Evolutionary conservation across 2,329 filamentous ascomycete genomes (phyloP).

Genomic region (Thelonectria rubi): DNA sequence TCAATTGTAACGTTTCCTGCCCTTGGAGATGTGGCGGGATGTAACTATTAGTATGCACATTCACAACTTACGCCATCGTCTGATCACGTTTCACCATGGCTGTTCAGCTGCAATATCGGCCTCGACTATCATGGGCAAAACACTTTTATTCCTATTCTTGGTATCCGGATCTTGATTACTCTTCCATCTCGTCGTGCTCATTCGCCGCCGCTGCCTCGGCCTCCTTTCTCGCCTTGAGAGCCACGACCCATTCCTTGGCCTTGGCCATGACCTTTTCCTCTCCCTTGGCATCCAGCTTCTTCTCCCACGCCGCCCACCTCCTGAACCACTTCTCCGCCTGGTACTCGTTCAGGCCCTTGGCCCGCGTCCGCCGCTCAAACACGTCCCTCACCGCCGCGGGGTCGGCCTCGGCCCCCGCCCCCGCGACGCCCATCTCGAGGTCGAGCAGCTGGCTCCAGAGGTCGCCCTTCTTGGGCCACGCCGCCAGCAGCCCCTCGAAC

Average conservation of each 20-base stretch:
- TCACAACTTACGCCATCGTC: not conserved
- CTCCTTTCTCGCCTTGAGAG: slow-evolving; percentile 57
- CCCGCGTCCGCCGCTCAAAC: slow-evolving; percentile 80
- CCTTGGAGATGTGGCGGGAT: not conserved
- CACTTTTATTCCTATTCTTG: slow-evolving; percentile 39
- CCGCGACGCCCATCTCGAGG: slow-evolving; percentile 74
- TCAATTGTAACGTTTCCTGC: not conserved
- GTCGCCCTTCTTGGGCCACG: slow-evolving; percentile 89
- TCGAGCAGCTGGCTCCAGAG: slow-evolving; percentile 94
- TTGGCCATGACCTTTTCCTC: slow-evolving; percentile 75
- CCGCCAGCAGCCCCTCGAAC: slow-evolving; percentile 86
- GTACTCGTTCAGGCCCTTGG: slow-evolving; percentile 78
- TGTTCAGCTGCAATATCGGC: not conserved
- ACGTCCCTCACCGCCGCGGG: slow-evolving; percentile 72
- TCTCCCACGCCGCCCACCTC: slow-evolving; percentile 91
- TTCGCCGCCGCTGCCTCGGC: slow-evolving; percentile 46
- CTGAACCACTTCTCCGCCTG: slow-evolving; percentile 90
- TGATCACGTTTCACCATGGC: not conserved
- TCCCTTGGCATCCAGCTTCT: slow-evolving; percentile 72
- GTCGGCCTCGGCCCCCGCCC: slow-evolving; percentile 58
- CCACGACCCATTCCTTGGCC: slow-evolving; percentile 75
- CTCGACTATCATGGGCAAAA: slow-evolving; percentile 1
- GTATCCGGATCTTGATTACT: slow-evolving; percentile 42
- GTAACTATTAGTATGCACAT: not conserved
- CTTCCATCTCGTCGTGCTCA: slow-evolving; percentile 49